These are phyloP conservation scores for Epichloe bromicola DNA, from an alignment of 2,329 filamentous ascomycete species.

Conservation along the genomic window DNA sequence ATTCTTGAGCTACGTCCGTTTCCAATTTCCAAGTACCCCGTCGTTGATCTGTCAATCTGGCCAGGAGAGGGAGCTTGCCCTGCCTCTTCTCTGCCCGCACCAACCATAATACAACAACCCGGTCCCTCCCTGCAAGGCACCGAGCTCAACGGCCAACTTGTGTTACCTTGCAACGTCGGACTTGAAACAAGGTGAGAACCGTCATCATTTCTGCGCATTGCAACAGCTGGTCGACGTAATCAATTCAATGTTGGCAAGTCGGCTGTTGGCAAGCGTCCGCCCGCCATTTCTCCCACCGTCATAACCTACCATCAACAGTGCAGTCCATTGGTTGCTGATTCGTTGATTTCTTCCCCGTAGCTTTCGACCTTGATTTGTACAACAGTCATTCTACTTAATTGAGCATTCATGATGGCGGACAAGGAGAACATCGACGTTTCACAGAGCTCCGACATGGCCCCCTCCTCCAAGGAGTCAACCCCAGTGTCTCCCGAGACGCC, in stretches of 20 bases:
- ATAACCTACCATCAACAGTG: neutral
- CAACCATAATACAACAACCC: neutral
- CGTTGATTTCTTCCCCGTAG: neutral
- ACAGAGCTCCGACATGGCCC: slow-evolving; percentile 27
- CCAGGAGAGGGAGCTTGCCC: neutral
- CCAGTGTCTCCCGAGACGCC: slow-evolving; percentile 20
- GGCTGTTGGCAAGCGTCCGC: neutral
- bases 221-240: neutral
- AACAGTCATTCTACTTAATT: neutral
- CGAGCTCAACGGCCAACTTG: neutral
- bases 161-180: slow-evolving; percentile 2
- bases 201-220: neutral
- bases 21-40: neutral
- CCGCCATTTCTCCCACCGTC: neutral
- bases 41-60: neutral
- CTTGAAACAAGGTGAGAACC: slow-evolving; percentile 3
- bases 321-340: neutral
- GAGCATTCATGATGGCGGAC: slow-evolving; percentile 29
- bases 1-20: neutral
- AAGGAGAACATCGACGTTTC: slow-evolving; percentile 32
- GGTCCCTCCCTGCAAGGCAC: slow-evolving; percentile 1
- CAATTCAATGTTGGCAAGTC: neutral
- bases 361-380: neutral
- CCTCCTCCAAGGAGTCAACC: slow-evolving; percentile 15
- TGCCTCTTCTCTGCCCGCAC: neutral